Percentiles rank a stretch among this genome's conserved stretches.
Evolutionary conservation across 108 stramenopile species (phyloP).

Genomic region (Nitzschia inconspicua): DNA sequence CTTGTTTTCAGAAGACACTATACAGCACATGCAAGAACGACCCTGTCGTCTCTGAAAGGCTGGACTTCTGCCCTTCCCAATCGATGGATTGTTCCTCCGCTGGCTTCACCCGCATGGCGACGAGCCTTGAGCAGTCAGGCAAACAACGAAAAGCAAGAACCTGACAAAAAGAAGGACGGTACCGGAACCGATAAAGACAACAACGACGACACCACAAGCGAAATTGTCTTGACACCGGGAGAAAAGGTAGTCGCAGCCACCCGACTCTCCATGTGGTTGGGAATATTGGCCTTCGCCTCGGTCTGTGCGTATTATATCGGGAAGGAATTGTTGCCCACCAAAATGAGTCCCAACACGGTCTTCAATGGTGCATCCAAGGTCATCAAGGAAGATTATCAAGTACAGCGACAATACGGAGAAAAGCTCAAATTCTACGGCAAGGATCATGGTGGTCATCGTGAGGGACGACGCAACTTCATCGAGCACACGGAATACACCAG

Average conservation of each 20-base stretch:
- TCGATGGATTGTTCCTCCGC: background rate
- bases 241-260: conserved; percentile 84
- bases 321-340: conserved; percentile 55
- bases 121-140: conserved; percentile 25
- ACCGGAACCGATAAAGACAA: conserved; percentile 17
- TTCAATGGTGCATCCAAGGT: conserved; percentile 66
- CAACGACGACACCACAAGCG: conserved; percentile 34
- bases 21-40: no score
- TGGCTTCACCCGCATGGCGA: conserved; percentile 1
- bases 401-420: conserved; percentile 80
- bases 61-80: no score
- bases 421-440: conserved; percentile 90
- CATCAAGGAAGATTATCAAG: conserved; percentile 61
- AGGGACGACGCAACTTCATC: conserved; percentile 93
- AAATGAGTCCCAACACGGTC: conserved; percentile 89
- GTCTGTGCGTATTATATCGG: conserved; percentile 85
- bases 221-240: conserved; percentile 86
- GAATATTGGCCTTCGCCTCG: conserved; percentile 62
- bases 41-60: no score
- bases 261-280: conserved; percentile 76
- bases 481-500: conserved; percentile 87
- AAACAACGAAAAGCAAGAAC: conserved; percentile 24
- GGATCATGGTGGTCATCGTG: conserved; percentile 92
- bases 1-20: no score
- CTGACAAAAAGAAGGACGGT: conserved; percentile 12